Base-by-base conservation (phyloP, 2,329 filamentous ascomycete species). In the Colletotrichum euphorbiae region DNA sequence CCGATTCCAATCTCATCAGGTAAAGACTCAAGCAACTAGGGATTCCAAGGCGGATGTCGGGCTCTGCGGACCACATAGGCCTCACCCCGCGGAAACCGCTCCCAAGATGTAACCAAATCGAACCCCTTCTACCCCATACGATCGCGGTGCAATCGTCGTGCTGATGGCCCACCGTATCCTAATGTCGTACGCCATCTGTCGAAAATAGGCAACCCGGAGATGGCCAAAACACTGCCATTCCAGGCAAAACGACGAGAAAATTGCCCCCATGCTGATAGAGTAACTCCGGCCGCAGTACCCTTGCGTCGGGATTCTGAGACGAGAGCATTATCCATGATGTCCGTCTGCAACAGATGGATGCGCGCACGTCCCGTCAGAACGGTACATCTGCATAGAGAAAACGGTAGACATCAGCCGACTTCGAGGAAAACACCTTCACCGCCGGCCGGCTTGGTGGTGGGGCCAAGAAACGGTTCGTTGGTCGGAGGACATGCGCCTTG, bases 231-330 rank as follows among this genome's bases (percentile, higher is more conserved):
- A 40, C 38, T 55, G 7, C 55, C 61, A 31, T 64, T 59, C 54
- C 36, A 43, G 46, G 61, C 40, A 65, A 59, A 57, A 59, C 54
- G 38, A 51, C 13, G 54, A 68, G n/a, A 65, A 50, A 28, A 33
- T 19, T 48, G 28, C 24, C 45, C 28, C 40, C n/a, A n/a, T 36
- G 28, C 42, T 48, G 31, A 13, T n/a, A n/a, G n/a, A n/a, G n/a
- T 11, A 45, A 51, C 46, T 45, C 52, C 54, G 61, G 46, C 52
- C 24, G 65, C 61, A 33, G 33, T 65, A 68, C 48, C 65, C 65
- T 67, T 55, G 65, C 65, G 33, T 55, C 45, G 33, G 33, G 17
- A 42, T 40, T 59, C 61, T 65, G 65, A 65, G 65, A 68, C 65
- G 65, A 51, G 36, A 6, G 31, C 51, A 43, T n/a, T 17, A n/a